A percentile compares a stretch with the other conserved stretches of the same genome.
These are phyloP conservation scores for Pichia nanzhaoensis DNA, from an alignment of 805 yeast species.

Conservation along the genomic window DNA sequence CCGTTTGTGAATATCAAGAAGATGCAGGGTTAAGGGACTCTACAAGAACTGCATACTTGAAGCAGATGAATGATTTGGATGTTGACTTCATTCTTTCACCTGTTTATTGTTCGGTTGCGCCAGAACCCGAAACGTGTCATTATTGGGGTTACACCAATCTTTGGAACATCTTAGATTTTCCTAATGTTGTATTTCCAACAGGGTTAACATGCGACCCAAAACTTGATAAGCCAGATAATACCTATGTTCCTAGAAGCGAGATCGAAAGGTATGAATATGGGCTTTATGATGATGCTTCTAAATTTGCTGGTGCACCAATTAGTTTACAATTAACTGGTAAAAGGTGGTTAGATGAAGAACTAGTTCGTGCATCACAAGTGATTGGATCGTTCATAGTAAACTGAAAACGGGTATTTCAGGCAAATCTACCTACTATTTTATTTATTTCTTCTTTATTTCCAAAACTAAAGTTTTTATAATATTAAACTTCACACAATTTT, in stretches of 20 bases:
- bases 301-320: conserved; percentile 42
- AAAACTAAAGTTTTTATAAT: too few relatives aligned
- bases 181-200: conserved; percentile 55
- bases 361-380: conserved; percentile 39
- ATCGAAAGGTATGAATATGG: conserved; percentile 33
- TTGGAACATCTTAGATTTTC: conserved; percentile 62
- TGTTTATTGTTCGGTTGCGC: conserved; percentile 58
- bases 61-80: conserved; percentile 40
- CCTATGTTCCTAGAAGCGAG: conserved; percentile 33
- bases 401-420: background rate
- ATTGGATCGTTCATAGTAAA: conserved; percentile 29
- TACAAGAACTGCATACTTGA: conserved; percentile 44
- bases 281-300: conserved; percentile 29
- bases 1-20: conserved; percentile 42
- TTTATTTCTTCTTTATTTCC: too few relatives aligned
- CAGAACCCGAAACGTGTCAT: conserved; percentile 48
- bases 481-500: too few relatives aligned
- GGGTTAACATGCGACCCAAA: conserved; percentile 47
- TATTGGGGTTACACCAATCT: conserved; percentile 70
- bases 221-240: conserved; percentile 35
- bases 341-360: conserved; percentile 43
- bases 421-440: background rate
- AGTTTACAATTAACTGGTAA: conserved; percentile 45
- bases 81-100: conserved; percentile 61
- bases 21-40: conserved; percentile 44